phyloP scores from a whole-genome alignment of 768 basidiomycete species.

The Scleroderma bovista region DNA sequence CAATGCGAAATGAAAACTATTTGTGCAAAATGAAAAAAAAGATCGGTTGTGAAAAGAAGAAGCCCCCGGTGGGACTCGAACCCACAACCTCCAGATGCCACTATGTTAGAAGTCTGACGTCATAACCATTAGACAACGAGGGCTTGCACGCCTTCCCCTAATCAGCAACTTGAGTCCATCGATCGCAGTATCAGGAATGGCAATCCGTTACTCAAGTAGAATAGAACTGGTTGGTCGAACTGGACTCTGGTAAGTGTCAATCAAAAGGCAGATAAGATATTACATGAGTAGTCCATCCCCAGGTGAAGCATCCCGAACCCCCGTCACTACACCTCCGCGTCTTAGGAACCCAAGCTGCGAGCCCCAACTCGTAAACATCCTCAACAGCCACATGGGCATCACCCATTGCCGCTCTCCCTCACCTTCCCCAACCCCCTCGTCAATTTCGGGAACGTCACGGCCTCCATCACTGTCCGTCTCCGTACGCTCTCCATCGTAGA shows the following conservation, averaged over 20 bases:
- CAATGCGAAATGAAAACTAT: neutral
- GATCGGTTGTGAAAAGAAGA: slow-evolving; percentile 6
- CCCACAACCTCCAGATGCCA: slow-evolving; percentile 65
- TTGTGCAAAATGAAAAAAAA: no score
- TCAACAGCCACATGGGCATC: slow-evolving; percentile 72
- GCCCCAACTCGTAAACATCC: slow-evolving; percentile 75
- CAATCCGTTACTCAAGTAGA: no score
- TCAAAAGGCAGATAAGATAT: no score
- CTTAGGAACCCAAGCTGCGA: slow-evolving; percentile 49
- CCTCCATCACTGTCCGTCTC: slow-evolving; percentile 28
- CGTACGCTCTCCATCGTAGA: slow-evolving; percentile 10
- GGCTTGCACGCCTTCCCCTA: no score
- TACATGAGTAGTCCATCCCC: neutral
- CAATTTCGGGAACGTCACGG: slow-evolving; percentile 11
- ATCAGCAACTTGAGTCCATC: no score
- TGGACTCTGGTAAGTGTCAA: no score
- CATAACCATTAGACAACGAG: slow-evolving; percentile 88
- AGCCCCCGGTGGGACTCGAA: slow-evolving; percentile 85
- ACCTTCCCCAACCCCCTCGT: slow-evolving; percentile 10
- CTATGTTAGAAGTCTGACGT: slow-evolving; percentile 68
- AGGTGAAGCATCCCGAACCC: slow-evolving; percentile 12
- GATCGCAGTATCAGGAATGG: no score
- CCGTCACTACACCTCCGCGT: slow-evolving; percentile 11
- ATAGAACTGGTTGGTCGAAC: no score
- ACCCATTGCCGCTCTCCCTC: slow-evolving; percentile 49